A percentile compares a stretch with the other conserved stretches of the same genome.
Conservation (phyloP, 2,329 filamentous ascomycete species). For the Monosporascus ibericus region DNA sequence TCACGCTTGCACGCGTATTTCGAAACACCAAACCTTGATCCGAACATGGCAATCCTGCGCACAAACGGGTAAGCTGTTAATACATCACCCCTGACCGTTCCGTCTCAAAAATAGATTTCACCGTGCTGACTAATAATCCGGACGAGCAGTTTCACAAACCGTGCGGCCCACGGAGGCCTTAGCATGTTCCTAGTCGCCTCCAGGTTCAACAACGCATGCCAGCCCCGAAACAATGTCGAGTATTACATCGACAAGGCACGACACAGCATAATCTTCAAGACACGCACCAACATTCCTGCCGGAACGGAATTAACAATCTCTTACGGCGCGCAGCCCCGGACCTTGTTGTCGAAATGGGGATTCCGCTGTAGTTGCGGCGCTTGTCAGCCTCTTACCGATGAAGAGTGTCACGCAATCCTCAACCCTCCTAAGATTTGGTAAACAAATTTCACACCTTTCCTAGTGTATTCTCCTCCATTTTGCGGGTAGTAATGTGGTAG, state of each 20-base stretch:
- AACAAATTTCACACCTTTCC: not conserved
- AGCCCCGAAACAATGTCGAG: constrained; percentile 32
- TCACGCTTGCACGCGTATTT: constrained; percentile 32
- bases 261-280: constrained; percentile 35
- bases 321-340: constrained; percentile 34
- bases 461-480: too few species aligned
- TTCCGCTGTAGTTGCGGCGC: constrained; percentile 47
- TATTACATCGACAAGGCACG: constrained; percentile 34
- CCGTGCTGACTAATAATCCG: not conserved
- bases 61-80: constrained; percentile 39
- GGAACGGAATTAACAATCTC: constrained; percentile 47
- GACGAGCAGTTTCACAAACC: constrained; percentile 2
- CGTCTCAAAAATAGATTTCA: too few species aligned
- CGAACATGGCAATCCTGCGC: constrained; percentile 32
- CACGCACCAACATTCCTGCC: constrained; percentile 28
- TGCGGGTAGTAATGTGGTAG: not conserved
- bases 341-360: constrained; percentile 40
- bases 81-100: too few species aligned
- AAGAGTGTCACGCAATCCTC: constrained; percentile 2
- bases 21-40: constrained; percentile 19
- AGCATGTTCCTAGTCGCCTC: constrained; percentile 46
- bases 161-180: constrained; percentile 9
- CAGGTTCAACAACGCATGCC: constrained; percentile 55
- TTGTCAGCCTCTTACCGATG: constrained; percentile 26
- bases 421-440: constrained; percentile 2